Evolutionary conservation across 495 filamentous ascomycete species (phyloP), one percentile per base, ranked within the genome.

Genomic region (Jackrogersella multiformis): DNA sequence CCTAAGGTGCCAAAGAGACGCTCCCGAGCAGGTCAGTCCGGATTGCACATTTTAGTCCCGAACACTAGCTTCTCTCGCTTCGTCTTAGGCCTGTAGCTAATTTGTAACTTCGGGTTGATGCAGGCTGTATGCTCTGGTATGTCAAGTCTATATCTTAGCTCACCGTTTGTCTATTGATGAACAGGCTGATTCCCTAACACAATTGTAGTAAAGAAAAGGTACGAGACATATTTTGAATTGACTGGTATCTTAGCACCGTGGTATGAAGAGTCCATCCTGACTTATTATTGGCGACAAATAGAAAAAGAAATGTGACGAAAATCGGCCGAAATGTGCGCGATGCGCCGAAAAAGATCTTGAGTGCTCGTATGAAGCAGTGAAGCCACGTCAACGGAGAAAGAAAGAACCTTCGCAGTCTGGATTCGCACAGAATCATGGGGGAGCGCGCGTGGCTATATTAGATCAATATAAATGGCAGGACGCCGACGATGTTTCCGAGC

Each of bases 251-350:
- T 60, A n/a, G 16, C 28, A 38, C 42, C 20, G 16, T 13, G 10
- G 15, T 46, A 21, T 28, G 15, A 49, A 39, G 51, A 46, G n/a
- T 34, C 34, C 13, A 5, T 56, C 42, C 70, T 74, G 21, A 74
- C 44, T 30, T 38, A 10, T 13, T 56, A 12, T 35, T 24, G 34
- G 32, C 5, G 34, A 41, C 8, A 24, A 18, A 69, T 69, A 86
- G 82, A 89, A 89, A 76, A 89, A 89, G 73, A 89, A 89, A 77
- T 89, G 86, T 68, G 86, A 89, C 66, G 86, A 89, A 70, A 79
- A 76, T 52, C 83, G 82, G 13, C 86, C 86, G 1, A 75, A 80
- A 56, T 89, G 86, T 73, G 78, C 83, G 44, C 83, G 86, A 24
- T 89, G 86, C 72, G 61, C 69, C 26, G 86, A 88, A 73, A 80